Conservation (phyloP, 2,329 filamentous ascomycete species). For the Alternaria dauci region DNA sequence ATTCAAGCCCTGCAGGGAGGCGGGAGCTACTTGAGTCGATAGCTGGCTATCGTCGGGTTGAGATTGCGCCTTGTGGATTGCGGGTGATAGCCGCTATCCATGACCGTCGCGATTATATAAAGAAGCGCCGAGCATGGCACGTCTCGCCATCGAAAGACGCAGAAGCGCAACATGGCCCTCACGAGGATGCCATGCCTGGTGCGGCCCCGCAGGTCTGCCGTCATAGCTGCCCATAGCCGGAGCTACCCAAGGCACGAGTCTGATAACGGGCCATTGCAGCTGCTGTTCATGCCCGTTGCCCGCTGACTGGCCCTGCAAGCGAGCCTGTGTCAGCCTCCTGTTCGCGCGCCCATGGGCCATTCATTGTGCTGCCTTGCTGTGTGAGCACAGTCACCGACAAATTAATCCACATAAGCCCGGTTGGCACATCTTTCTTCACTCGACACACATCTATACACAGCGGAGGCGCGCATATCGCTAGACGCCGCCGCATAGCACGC, state of each 20-base stretch:
- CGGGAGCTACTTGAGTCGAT: slow-evolving; percentile 44
- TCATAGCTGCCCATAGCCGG: slow-evolving; percentile 17
- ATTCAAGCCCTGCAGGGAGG: slow-evolving; percentile 35
- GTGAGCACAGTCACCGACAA: slow-evolving; percentile 2
- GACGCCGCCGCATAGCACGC: slow-evolving; percentile 10
- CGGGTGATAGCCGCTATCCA: slow-evolving; percentile 19
- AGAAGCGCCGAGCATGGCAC: slow-evolving; percentile 26
- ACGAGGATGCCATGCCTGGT: slow-evolving; percentile 20
- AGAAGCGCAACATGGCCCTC: slow-evolving; percentile 12
- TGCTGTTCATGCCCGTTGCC: not conserved
- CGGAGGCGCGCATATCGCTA: slow-evolving; percentile 5
- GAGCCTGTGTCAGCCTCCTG: slow-evolving; percentile 15
- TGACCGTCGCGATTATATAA: slow-evolving; percentile 21
- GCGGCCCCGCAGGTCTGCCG: slow-evolving; percentile 19
- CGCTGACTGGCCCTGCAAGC: slow-evolving; percentile 30
- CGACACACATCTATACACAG: not conserved
- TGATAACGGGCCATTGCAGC: slow-evolving; percentile 14
- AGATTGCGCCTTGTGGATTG: slow-evolving; percentile 31
- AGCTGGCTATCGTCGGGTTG: slow-evolving; percentile 40
- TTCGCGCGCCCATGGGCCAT: not conserved
- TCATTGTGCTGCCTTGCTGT: not conserved
- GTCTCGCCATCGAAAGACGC: slow-evolving; percentile 13
- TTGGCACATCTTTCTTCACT: slow-evolving; percentile 1
- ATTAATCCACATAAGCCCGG: slow-evolving; percentile 20
- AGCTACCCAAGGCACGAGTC: slow-evolving; percentile 10